phyloP scores from a whole-genome alignment of 257 asterid species.

The Solanum acaule region DNA sequence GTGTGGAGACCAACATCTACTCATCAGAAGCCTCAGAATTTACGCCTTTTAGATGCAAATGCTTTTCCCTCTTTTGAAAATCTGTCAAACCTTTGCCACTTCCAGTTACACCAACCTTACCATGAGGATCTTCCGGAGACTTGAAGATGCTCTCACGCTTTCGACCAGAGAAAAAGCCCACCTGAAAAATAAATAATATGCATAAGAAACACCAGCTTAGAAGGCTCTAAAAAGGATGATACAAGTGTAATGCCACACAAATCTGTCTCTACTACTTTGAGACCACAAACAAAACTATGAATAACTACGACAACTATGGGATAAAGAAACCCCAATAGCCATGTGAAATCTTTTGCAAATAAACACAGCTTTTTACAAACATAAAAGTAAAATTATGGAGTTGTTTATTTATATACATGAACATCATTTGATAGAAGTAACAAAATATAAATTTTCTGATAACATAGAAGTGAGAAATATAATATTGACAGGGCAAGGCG shows the following conservation, averaged over 20 bases:
- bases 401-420: neutral
- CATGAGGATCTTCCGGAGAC: constrained; percentile 89
- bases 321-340: neutral
- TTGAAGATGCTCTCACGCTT: constrained; percentile 93
- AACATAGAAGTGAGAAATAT: neutral
- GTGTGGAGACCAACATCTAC: constrained; percentile 1
- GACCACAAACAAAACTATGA: neutral
- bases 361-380: neutral
- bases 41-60: constrained; percentile 87
- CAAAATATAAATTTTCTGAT: neutral
- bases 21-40: constrained; percentile 50
- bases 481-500: neutral
- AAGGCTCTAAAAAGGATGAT: neutral
- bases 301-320: neutral
- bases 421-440: neutral
- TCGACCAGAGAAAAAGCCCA: constrained; percentile 94
- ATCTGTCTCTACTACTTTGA: neutral
- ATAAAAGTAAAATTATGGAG: neutral
- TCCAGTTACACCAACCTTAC: constrained; percentile 96
- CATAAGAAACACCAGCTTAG: neutral
- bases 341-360: neutral
- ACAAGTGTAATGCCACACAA: neutral
- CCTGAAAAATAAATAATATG: constrained; percentile 24
- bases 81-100: constrained; percentile 96
- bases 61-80: constrained; percentile 91